Evolutionary conservation across 495 filamentous ascomycete species (phyloP), one percentile per base, ranked within the genome.

Genomic region (Penicillium steckii): DNA sequence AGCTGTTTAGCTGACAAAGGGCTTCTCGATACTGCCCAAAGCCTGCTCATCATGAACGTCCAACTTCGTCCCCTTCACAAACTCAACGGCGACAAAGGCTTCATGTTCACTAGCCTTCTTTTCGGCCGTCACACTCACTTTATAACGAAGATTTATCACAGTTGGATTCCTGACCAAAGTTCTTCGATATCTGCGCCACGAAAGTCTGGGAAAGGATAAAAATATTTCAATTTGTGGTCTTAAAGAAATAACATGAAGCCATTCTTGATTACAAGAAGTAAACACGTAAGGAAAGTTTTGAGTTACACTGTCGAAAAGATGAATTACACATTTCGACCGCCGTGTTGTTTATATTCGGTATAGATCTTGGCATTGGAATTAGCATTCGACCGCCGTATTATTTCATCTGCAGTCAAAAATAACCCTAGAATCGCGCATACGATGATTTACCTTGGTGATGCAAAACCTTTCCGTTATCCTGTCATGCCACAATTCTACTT

Each of bases 211-310:
- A 44, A 44, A 44, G 2, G 21, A 13, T 15, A 44, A 18, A 13
- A 22, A 44, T 7, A 44, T 44, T 44, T 18, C 21, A 44, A 44
- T 13, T 44, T 44, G 41, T 44, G 25, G 41, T 27, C 41, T 27
- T 44, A 44, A 13, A 44, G 23, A 44, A 10, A 44, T n/a, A 78
- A 64, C 3, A 52, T 46, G 45, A 64, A 32, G 1, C 62, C 62
- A 7, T 29, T 43, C 54, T 3, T 71, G 69, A 44, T 75, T 18
- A 44, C 41, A 44, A 29, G 12, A 44, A 44, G n/a, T n/a, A 44
- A 27, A 13, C 41, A 27, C 41, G 22, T 44, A 23, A 41, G 24
- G 32, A 17, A 50, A n/a, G 22, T 23, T 40, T 10, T 29, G 48
- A 50, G 27, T 50, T 32, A 50, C 48, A 50, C 48, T 32, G 48